These are phyloP conservation scores for Anastatica hierochuntica DNA, from an alignment of 345 rosid genomes.

Conservation along the genomic window DNA sequence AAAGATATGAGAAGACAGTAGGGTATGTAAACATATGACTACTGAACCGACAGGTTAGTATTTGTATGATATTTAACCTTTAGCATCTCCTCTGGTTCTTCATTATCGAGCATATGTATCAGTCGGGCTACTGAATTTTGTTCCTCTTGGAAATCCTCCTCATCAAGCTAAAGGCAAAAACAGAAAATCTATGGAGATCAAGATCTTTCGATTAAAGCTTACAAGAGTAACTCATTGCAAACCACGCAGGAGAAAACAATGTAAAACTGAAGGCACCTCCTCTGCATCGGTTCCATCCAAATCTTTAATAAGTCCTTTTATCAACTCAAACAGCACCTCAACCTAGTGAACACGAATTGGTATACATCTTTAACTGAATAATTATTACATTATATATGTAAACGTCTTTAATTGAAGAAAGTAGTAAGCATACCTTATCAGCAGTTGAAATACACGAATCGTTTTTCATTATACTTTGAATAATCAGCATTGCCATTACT, in stretches of 20 bases:
- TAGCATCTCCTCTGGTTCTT: conserved; percentile 77
- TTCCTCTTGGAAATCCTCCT: conserved; percentile 89
- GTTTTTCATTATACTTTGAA: conserved; percentile 82
- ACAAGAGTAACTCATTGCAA: neutral
- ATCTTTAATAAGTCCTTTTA: conserved; percentile 86
- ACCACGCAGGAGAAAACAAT: neutral
- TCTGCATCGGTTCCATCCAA: conserved; percentile 47
- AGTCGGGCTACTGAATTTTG: conserved; percentile 86
- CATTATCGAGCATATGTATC: conserved; percentile 70
- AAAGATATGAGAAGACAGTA: neutral
- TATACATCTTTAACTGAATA: no score
- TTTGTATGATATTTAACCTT: conserved; percentile 35
- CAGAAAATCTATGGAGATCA: conserved; percentile 6
- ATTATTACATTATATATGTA: conserved; percentile 1
- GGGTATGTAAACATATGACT: neutral
- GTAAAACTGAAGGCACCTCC: conserved; percentile 39
- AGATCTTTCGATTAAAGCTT: neutral
- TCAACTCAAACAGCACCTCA: conserved; percentile 74
- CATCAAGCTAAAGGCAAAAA: conserved; percentile 50
- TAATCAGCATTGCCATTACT: conserved; percentile 82
- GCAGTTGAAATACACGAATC: conserved; percentile 58
- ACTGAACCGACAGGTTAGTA: neutral
- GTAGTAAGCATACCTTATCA: conserved; percentile 44
- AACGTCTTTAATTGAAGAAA: conserved; percentile 7
- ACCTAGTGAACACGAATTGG: conserved; percentile 39